These are phyloP conservation scores for Carex pumila DNA, from an alignment of 176 grass and related monocot species.

Conservation along the genomic window DNA sequence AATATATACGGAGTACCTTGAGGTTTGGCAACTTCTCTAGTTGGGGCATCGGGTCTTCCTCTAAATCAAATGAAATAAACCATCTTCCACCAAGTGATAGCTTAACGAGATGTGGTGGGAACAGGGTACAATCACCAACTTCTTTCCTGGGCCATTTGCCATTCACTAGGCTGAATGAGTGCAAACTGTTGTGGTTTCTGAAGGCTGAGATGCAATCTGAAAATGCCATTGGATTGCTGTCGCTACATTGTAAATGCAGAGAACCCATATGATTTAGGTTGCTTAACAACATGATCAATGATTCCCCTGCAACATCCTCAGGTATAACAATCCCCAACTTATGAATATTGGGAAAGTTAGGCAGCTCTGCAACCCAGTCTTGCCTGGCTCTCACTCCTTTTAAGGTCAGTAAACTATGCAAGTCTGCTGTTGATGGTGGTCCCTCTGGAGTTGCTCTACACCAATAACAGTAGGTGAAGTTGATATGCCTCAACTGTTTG, in stretches of 20 bases:
- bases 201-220: background rate
- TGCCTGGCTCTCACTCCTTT: no score
- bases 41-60: slow-evolving; percentile 6
- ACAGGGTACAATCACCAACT: background rate
- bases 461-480: no score
- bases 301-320: no score
- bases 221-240: background rate
- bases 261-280: background rate
- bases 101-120: background rate
- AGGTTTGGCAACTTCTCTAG: slow-evolving; percentile 2
- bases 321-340: no score
- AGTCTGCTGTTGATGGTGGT: no score
- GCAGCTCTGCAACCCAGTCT: no score
- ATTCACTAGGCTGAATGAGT: background rate
- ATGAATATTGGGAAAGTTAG: no score
- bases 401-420: no score
- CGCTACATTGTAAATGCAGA: background rate
- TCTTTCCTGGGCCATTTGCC: background rate
- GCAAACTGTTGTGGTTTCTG: background rate
- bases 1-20: background rate
- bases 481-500: no score
- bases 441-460: no score
- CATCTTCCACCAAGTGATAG: background rate
- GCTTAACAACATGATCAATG: background rate
- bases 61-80: background rate